phyloP scores from a whole-genome alignment of 139 green algal genomes.

The Chlorella sp. region DNA sequence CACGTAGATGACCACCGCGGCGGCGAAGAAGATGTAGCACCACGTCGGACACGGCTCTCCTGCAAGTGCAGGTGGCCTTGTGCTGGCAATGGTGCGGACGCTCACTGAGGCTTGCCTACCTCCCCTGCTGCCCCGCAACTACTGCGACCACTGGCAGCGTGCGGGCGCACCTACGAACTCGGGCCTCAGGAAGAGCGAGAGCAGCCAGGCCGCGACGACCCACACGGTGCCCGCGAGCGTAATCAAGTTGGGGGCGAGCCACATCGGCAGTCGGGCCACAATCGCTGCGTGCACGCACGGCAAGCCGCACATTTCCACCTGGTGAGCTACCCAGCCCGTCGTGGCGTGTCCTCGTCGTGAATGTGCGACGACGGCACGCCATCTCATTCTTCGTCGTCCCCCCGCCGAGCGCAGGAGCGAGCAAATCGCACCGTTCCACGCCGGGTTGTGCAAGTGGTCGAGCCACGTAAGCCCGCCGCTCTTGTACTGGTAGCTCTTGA shows the following conservation, averaged over 20 bases:
- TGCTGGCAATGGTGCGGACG: too few species aligned
- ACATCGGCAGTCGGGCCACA: conserved; percentile 54
- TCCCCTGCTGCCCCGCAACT: too few species aligned
- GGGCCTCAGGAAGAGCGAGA: conserved; percentile 45
- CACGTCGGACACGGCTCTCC: conserved; percentile 37
- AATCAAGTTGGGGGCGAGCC: conserved; percentile 92
- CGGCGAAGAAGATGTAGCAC: conserved; percentile 42
- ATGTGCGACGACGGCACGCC: too few species aligned
- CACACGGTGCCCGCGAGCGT: conserved; percentile 66
- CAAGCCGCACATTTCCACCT: too few species aligned
- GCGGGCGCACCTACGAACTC: conserved; percentile 48
- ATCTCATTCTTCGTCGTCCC: too few species aligned
- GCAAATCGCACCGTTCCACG: background rate
- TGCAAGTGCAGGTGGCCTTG: background rate
- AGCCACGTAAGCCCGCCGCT: background rate
- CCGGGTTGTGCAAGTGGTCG: background rate
- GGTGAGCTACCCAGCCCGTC: too few species aligned
- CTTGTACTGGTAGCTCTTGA: background rate
- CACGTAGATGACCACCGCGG: conserved; percentile 45
- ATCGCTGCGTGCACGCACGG: background rate
- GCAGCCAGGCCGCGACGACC: conserved; percentile 54
- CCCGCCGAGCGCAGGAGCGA: too few species aligned
- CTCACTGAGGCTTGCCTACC: too few species aligned
- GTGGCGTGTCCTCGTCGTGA: too few species aligned
- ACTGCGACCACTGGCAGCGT: too few species aligned